A percentile compares a stretch with the other conserved stretches of the same genome.
Evolutionary conservation across 805 yeast species (phyloP).

Genomic region (Tanozyma kutaoensis): DNA sequence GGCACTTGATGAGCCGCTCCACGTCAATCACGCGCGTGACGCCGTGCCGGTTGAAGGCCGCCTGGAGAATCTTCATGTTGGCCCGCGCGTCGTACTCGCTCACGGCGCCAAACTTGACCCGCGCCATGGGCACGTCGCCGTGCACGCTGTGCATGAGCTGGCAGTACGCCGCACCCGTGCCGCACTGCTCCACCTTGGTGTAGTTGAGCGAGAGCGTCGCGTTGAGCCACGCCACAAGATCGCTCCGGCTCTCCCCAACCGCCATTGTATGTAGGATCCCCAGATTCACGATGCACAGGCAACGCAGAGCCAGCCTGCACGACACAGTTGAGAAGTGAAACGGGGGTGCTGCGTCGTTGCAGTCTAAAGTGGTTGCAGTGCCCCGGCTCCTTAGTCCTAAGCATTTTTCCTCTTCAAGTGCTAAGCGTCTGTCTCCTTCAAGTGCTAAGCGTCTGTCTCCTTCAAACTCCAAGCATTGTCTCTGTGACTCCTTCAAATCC

Average conservation of each 20-base stretch:
- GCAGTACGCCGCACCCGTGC: conserved; percentile 91
- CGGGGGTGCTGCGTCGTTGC: too few species aligned
- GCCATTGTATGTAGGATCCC: background rate
- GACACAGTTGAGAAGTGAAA: too few species aligned
- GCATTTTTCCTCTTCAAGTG: too few species aligned
- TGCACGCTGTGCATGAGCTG: conserved; percentile 80
- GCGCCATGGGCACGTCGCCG: conserved; percentile 69
- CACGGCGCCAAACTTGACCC: conserved; percentile 51
- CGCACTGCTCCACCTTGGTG: conserved; percentile 82
- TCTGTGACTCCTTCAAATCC: too few species aligned
- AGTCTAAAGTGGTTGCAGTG: too few species aligned
- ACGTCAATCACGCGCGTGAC: conserved; percentile 70
- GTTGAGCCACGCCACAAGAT: conserved; percentile 78
- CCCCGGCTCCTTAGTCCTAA: too few species aligned
- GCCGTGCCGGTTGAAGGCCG: conserved; percentile 57
- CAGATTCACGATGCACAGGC: background rate
- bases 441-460: too few species aligned
- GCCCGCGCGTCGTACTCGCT: conserved; percentile 65
- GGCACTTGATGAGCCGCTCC: conserved; percentile 70
- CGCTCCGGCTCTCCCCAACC: conserved; percentile 67
- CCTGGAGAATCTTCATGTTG: conserved; percentile 80
- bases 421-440: too few species aligned
- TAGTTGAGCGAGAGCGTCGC: conserved; percentile 49
- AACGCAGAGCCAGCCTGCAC: too few species aligned
- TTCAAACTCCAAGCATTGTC: too few species aligned